Conservation (phyloP, 495 filamentous ascomycete genomes). For the Bombardia bombarda region DNA sequence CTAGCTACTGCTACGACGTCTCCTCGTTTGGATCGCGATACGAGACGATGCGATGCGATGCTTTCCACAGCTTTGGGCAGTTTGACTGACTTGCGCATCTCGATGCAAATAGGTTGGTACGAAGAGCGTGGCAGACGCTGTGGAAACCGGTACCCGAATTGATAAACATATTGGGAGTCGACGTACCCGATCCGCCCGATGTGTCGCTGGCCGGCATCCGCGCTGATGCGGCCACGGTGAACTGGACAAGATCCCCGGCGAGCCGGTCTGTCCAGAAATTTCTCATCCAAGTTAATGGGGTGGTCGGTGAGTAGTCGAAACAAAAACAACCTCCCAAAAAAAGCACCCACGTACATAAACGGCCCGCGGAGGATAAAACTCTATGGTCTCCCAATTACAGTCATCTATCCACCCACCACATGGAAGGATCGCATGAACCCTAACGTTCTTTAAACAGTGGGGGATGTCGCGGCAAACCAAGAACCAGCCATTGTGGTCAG, state of each 20-base stretch:
- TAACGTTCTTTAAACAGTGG: slow-evolving; percentile 47
- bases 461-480: slow-evolving; percentile 67
- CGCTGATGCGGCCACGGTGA: slow-evolving; percentile 77
- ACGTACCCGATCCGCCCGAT: slow-evolving; percentile 82
- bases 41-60: neutral
- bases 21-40: neutral
- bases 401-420: too few relatives aligned
- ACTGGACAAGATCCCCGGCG: slow-evolving; percentile 77
- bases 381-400: neutral
- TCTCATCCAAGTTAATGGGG: slow-evolving; percentile 86
- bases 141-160: slow-evolving; percentile 85
- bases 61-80: neutral
- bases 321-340: neutral
- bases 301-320: slow-evolving; percentile 57
- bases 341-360: neutral
- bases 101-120: slow-evolving; percentile 59
- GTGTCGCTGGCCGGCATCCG: slow-evolving; percentile 89
- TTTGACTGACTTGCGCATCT: neutral
- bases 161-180: slow-evolving; percentile 82
- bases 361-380: neutral
- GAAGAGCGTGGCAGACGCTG: slow-evolving; percentile 76
- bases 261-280: slow-evolving; percentile 77
- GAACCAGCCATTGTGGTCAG: slow-evolving; percentile 87
- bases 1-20: neutral
- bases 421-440: too few relatives aligned